phyloP scores from a whole-genome alignment of 257 asterid genomes.

The Thymus quinquecostatus region DNA sequence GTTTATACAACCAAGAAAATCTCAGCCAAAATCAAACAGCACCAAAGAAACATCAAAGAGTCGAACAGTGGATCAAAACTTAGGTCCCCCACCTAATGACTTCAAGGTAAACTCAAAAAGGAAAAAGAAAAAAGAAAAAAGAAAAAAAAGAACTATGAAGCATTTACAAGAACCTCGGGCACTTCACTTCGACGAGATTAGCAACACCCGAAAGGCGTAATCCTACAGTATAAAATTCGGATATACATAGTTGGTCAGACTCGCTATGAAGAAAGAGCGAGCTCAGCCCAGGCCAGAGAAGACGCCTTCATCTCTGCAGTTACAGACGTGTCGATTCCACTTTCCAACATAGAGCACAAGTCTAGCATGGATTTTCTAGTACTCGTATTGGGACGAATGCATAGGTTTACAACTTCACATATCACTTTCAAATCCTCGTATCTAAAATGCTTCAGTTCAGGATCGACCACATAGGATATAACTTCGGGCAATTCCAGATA shows the following conservation, averaged over 20 bases:
- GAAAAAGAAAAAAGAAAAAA: neutral
- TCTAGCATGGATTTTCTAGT: slow-evolving; percentile 57
- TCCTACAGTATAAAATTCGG: slow-evolving; percentile 26
- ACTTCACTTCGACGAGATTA: slow-evolving; percentile 18
- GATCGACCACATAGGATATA: slow-evolving; percentile 76
- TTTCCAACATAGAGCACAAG: slow-evolving; percentile 68
- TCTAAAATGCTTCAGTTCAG: slow-evolving; percentile 73
- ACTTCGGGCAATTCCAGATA: slow-evolving; percentile 71
- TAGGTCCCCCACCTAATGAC: neutral
- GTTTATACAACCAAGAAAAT: slow-evolving; percentile 3
- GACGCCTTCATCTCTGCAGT: slow-evolving; percentile 73
- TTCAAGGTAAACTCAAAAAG: neutral
- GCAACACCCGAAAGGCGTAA: neutral
- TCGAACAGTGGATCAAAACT: neutral
- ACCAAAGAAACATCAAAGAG: neutral
- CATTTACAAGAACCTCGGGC: slow-evolving; percentile 49
- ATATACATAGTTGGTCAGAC: slow-evolving; percentile 44
- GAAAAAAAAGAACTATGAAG: slow-evolving; percentile 4
- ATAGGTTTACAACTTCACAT: slow-evolving; percentile 68
- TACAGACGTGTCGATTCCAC: slow-evolving; percentile 66
- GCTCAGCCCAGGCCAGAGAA: slow-evolving; percentile 93
- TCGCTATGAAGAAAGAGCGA: slow-evolving; percentile 73
- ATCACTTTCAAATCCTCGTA: slow-evolving; percentile 76
- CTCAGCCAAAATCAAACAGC: slow-evolving; percentile 9
- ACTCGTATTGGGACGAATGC: slow-evolving; percentile 54